These are phyloP conservation scores for Vigna radiata DNA, from an alignment of 306 rosid genomes.

Conservation along the genomic window DNA sequence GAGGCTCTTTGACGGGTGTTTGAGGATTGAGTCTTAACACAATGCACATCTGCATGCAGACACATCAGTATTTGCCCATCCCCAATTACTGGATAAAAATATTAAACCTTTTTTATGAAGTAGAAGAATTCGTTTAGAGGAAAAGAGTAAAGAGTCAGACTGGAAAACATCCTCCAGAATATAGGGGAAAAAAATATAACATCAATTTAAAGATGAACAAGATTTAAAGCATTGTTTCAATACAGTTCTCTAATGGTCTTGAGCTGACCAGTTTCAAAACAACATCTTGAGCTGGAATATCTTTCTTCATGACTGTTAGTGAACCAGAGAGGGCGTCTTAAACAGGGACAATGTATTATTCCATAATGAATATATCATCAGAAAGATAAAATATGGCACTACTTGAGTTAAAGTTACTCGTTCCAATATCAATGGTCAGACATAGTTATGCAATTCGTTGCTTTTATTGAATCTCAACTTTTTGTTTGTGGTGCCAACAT, in stretches of 20 bases:
- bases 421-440: slow-evolving; percentile 7
- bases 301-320: neutral
- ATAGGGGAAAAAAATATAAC: neutral
- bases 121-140: neutral
- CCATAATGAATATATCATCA: slow-evolving; percentile 8
- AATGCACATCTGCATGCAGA: neutral
- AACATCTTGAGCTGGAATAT: slow-evolving; percentile 20
- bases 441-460: slow-evolving; percentile 28
- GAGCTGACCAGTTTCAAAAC: slow-evolving; percentile 6
- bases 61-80: neutral
- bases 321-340: slow-evolving; percentile 22
- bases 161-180: slow-evolving; percentile 10
- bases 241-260: slow-evolving; percentile 1
- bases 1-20: neutral
- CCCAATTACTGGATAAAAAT: neutral
- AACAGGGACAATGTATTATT: neutral
- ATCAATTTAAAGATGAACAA: neutral
- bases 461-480: slow-evolving; percentile 52
- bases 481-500: too few relatives aligned
- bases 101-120: neutral
- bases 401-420: slow-evolving; percentile 28
- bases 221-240: slow-evolving; percentile 5
- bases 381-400: slow-evolving; percentile 19
- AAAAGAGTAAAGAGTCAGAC: neutral
- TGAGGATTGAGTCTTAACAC: neutral